Evolutionary conservation across 1,284 basidiomycete genomes (phyloP).

Genomic region (Tilletia caries): DNA sequence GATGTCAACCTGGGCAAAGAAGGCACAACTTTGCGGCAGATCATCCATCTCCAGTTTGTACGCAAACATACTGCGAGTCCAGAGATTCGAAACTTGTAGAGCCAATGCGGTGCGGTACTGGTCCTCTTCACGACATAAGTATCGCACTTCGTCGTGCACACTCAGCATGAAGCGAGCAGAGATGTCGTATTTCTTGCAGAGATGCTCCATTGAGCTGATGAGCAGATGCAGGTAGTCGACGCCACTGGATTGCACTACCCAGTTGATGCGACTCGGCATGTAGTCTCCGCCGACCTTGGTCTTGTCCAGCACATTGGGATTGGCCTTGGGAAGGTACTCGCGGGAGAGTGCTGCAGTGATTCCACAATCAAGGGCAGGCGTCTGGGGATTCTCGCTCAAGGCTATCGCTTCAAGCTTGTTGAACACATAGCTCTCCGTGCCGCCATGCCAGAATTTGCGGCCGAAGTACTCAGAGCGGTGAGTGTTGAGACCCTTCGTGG

Average conservation of each 20-base stretch:
- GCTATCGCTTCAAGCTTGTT: slow-evolving; percentile 98
- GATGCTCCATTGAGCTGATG: slow-evolving; percentile 89
- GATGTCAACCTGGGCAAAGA: slow-evolving; percentile 94
- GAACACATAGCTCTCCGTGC: slow-evolving; percentile 96
- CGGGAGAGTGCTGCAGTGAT: slow-evolving; percentile 88
- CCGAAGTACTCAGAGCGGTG: slow-evolving; percentile 40
- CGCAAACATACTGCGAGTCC: slow-evolving; percentile 89
- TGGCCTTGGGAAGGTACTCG: slow-evolving; percentile 67
- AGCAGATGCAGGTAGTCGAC: slow-evolving; percentile 97
- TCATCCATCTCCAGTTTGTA: slow-evolving; percentile 92
- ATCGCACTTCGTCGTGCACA: slow-evolving; percentile 94
- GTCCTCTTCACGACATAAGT: slow-evolving; percentile 84
- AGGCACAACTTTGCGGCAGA: slow-evolving; percentile 79
- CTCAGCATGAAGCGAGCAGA: slow-evolving; percentile 90
- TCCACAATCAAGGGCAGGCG: slow-evolving; percentile 89
- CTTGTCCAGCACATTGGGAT: slow-evolving; percentile 48
- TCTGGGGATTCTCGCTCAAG: slow-evolving; percentile 76
- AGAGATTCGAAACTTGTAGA: slow-evolving; percentile 89
- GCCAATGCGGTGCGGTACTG: slow-evolving; percentile 84
- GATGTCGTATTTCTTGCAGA: slow-evolving; percentile 77
- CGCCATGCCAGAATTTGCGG: slow-evolving; percentile 91
- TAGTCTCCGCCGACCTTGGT: slow-evolving; percentile 72
- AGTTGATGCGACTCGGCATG: slow-evolving; percentile 95
- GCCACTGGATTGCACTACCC: slow-evolving; percentile 98
- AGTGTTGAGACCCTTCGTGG: slow-evolving; percentile 74